Percentiles rank a stretch among this genome's conserved stretches.
These are phyloP conservation scores for Leonotis leonurus DNA, from an alignment of 257 asterid species.

Conservation along the genomic window DNA sequence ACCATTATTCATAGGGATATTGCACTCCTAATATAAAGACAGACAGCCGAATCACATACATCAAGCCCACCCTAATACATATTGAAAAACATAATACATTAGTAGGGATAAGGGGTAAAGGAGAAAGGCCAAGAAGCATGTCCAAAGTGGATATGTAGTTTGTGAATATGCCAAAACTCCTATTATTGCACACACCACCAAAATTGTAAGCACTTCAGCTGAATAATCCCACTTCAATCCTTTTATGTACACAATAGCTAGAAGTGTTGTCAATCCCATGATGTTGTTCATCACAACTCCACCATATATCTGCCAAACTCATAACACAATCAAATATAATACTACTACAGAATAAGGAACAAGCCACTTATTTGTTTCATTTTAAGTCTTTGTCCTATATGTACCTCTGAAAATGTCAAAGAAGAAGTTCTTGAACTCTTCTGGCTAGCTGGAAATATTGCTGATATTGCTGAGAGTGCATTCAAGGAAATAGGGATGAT, in stretches of 20 bases:
- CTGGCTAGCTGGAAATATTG: constrained; percentile 42
- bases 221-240: constrained; percentile 53
- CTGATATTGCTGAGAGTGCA: constrained; percentile 35
- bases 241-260: constrained; percentile 42
- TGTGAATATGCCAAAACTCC: constrained; percentile 35
- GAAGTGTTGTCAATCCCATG: constrained; percentile 37
- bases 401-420: constrained; percentile 46
- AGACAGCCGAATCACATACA: background rate
- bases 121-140: constrained; percentile 37
- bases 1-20: too few relatives aligned
- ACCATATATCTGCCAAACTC: constrained; percentile 28
- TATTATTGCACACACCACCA: constrained; percentile 30
- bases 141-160: constrained; percentile 38
- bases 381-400: background rate
- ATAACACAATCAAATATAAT: background rate
- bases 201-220: constrained; percentile 41
- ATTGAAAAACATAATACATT: constrained; percentile 25
- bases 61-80: constrained; percentile 21
- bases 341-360: background rate
- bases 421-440: constrained; percentile 41
- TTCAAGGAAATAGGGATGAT: constrained; percentile 38
- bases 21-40: too few relatives aligned
- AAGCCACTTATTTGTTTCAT: background rate
- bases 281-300: constrained; percentile 62
- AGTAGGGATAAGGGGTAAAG: constrained; percentile 29